Percentiles rank a stretch among this genome's conserved stretches.
phyloP scores from a whole-genome alignment of 2,329 filamentous ascomycete genomes.

The Cladosporium phlei region DNA sequence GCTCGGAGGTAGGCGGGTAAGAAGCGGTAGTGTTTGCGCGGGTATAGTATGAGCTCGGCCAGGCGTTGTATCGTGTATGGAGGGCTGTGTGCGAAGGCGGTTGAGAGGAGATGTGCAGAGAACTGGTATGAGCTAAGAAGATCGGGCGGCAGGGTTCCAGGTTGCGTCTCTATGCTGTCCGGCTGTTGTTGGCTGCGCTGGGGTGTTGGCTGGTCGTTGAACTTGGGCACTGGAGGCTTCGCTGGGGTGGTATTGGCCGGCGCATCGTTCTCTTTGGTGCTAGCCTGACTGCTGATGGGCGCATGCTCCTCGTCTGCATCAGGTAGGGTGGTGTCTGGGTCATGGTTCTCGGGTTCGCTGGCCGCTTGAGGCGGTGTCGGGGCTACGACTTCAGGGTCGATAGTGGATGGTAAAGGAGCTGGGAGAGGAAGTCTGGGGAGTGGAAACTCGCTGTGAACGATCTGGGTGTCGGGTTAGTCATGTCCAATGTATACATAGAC shows the following conservation, averaged over 20 bases:
- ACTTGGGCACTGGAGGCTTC: slow-evolving; percentile 39
- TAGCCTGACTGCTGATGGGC: slow-evolving; percentile 45
- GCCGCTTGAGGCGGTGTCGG: slow-evolving; percentile 32
- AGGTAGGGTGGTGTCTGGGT: slow-evolving; percentile 18
- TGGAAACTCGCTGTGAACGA: slow-evolving; percentile 69
- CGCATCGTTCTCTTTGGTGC: slow-evolving; percentile 63
- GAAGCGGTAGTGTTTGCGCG: slow-evolving; percentile 72
- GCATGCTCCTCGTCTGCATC: slow-evolving; percentile 18
- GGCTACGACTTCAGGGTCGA: slow-evolving; percentile 31
- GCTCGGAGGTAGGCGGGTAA: slow-evolving; percentile 84
- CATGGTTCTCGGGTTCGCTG: slow-evolving; percentile 20
- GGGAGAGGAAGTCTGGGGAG: slow-evolving; percentile 55
- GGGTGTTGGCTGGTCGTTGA: slow-evolving; percentile 34
- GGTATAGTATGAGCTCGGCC: slow-evolving; percentile 75
- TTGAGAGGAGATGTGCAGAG: slow-evolving; percentile 27
- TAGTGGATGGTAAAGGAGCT: slow-evolving; percentile 39
- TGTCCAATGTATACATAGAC: neutral
- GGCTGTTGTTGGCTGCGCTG: slow-evolving; percentile 31
- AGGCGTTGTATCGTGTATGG: slow-evolving; percentile 92
- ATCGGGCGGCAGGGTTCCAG: slow-evolving; percentile 57
- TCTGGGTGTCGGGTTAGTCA: slow-evolving; percentile 47
- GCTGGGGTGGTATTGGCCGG: slow-evolving; percentile 40
- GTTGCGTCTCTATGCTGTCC: slow-evolving; percentile 33
- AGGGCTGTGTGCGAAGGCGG: slow-evolving; percentile 66
- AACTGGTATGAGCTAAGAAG: slow-evolving; percentile 51